Conservation (phyloP, 1,284 basidiomycete species). For the Caloboletus firmus region DNA sequence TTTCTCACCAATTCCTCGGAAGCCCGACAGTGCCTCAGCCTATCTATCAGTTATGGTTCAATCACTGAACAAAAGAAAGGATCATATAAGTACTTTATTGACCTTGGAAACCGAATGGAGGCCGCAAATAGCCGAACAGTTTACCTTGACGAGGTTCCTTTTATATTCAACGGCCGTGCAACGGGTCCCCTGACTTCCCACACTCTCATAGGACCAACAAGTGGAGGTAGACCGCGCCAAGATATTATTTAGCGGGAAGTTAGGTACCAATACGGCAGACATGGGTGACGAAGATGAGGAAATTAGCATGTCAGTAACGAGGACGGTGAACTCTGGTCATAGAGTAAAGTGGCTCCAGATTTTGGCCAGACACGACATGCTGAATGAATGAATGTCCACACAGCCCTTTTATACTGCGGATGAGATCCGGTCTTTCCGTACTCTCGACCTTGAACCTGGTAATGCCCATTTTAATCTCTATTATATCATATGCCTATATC, state of each 20-base stretch:
- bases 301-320: conserved; percentile 28
- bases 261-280: conserved; percentile 47
- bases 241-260: conserved; percentile 62
- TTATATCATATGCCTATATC: background rate
- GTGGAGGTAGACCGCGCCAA: conserved; percentile 56
- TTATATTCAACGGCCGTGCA: background rate
- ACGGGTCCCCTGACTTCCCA: conserved; percentile 16
- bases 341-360: conserved; percentile 40
- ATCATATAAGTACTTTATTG: conserved; percentile 75
- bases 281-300: conserved; percentile 46
- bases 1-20: conserved; percentile 11
- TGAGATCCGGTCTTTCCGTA: conserved; percentile 80
- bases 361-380: background rate
- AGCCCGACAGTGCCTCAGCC: conserved; percentile 3
- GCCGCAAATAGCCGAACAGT: conserved; percentile 67
- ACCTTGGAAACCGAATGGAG: conserved; percentile 75
- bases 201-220: conserved; percentile 51
- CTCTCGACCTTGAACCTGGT: conserved; percentile 77
- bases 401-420: conserved; percentile 85
- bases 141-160: conserved; percentile 74
- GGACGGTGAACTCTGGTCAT: conserved; percentile 49
- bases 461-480: conserved; percentile 21
- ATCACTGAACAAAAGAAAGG: conserved; percentile 86
- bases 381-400: conserved; percentile 2
- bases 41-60: conserved; percentile 70